Conservation (phyloP, 352 stramenopile species). For the Thalassiosira mediterranea region DNA sequence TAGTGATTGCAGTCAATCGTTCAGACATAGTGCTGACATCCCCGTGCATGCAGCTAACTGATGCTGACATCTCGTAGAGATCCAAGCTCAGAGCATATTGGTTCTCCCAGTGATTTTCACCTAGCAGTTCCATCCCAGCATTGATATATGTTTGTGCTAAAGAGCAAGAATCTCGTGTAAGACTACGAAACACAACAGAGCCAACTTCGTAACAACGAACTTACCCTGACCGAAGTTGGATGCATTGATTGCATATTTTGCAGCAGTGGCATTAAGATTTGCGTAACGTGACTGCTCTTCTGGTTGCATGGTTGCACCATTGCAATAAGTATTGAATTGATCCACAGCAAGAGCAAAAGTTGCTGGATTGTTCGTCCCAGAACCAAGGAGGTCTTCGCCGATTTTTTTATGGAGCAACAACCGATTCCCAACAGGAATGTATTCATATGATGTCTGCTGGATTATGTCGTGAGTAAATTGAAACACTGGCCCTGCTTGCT, state of each 20-base stretch:
- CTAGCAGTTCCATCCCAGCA: constrained; percentile 9
- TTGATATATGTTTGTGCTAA: constrained; percentile 14
- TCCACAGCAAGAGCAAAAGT: constrained; percentile 12
- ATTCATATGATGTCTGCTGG: constrained; percentile 16
- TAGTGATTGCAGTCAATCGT: constrained; percentile 6
- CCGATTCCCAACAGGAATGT: constrained; percentile 10
- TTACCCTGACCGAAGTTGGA: constrained; percentile 28
- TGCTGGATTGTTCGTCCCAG: not conserved
- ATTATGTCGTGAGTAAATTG: constrained; percentile 30
- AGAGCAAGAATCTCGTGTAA: not conserved
- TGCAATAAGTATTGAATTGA: constrained; percentile 32
- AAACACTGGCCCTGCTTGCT: constrained; percentile 25
- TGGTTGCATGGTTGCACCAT: not conserved
- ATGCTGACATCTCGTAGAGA: constrained; percentile 18
- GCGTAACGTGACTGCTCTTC: not conserved
- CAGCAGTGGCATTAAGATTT: constrained; percentile 11
- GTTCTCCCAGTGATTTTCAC: constrained; percentile 8
- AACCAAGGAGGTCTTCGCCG: not conserved
- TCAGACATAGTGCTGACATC: constrained; percentile 2
- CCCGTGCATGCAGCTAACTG: constrained; percentile 1
- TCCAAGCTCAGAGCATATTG: constrained; percentile 10
- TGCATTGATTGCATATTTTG: constrained; percentile 17
- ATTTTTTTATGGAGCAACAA: constrained; percentile 19
- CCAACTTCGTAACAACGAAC: not conserved
- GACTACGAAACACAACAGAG: not conserved